Evolutionary conservation across 352 stramenopile species (phyloP), one percentile per base, ranked within the genome.

Genomic region (Phytopythium kandeliae): DNA sequence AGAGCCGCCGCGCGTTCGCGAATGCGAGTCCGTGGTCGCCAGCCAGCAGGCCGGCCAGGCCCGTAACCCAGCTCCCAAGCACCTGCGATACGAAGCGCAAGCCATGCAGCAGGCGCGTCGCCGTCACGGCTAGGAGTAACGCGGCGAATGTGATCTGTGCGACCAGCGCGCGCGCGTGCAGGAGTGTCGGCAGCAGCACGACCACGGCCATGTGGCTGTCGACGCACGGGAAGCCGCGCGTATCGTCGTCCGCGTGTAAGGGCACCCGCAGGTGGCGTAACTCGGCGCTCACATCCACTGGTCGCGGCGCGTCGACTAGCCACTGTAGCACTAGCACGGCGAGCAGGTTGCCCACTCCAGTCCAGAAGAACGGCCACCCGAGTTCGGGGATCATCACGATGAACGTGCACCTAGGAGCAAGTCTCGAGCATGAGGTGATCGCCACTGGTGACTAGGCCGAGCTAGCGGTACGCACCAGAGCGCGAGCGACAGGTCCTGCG

Each of bases 131-230:
- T 0, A 85, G n/a, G 0, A 60, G 44, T 12, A 72, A 57, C 28
- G 55, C 63, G 8, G 61, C 30, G 33, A 72, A 62, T 1, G 80
- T 37, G 5, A 59, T 21, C 46, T 69, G 69, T 0, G 72, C 51
- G 35, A 71, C 22, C 4, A 40, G 38, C 3, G 68, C 73, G 28
- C 63, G 26, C 2, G 63, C 68, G 57, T 87, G 54, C 2, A 82
- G 50, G 40, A 85, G 63, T 2, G 75, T 66, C 5, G 80, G 78
- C 10, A 85, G 51, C 36, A 90, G 56, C 48, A 90, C 72, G 15
- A 90, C 78, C 1, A 90, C 56, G 11, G 72, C 53, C 76, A 92
- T 89, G 66, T 92, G 81, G 26, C 65, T 71, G 64, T 92, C 78
- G 4, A 92, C 64, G 31, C 78, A 92, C 1, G 78, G 77, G 43